A percentile compares a stretch with the other conserved stretches of the same genome.
Conservation (phyloP, 148 eudicot species). For the Rhododendron williamsianum region DNA sequence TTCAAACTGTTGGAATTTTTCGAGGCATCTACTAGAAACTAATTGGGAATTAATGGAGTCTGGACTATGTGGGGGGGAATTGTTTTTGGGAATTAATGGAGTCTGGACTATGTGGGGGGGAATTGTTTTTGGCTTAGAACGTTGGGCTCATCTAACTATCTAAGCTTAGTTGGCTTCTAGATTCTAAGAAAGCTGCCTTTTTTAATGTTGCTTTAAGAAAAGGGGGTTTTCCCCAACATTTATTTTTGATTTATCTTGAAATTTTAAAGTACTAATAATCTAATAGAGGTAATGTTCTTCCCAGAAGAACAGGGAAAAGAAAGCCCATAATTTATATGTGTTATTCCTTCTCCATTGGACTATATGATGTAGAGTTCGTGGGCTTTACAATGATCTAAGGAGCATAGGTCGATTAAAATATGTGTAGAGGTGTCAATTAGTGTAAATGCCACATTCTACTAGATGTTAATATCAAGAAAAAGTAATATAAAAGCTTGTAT, state of each 20-base stretch:
- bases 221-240: not conserved
- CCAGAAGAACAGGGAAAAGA: not conserved
- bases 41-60: not conserved
- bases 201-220: not conserved
- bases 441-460: not conserved
- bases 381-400: not conserved
- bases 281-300: not conserved
- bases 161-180: not conserved
- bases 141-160: not conserved
- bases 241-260: not conserved
- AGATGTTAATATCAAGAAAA: not conserved
- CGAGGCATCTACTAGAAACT: not conserved
- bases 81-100: not conserved
- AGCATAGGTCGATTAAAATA: not conserved
- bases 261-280: not conserved
- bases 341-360: not conserved
- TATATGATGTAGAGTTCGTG: not conserved
- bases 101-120: not conserved
- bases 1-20: not conserved
- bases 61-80: not conserved
- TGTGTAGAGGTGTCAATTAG: not conserved
- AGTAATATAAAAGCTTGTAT: not conserved
- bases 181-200: not conserved
- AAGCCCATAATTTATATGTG: not conserved
- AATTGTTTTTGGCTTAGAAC: not conserved